Base-by-base conservation (phyloP, 2,329 filamentous ascomycete species). In the Apiospora aurea region DNA sequence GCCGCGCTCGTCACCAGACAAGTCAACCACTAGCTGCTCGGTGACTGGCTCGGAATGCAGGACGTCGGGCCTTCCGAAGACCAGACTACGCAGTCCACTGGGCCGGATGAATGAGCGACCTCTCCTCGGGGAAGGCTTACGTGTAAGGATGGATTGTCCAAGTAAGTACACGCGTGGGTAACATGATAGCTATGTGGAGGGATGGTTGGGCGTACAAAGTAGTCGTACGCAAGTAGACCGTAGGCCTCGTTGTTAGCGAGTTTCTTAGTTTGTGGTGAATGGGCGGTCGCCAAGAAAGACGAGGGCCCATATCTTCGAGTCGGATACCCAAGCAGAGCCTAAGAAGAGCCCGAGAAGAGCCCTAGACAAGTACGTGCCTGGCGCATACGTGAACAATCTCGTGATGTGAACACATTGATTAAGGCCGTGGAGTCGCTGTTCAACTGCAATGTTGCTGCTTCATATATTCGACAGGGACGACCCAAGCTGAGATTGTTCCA, bases 331-430 rank as follows among this genome's bases (percentile, higher is more conserved):
- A 13, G 8, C 8, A 43, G 41, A 43, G 41, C 13, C 41, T 2
- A 43, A 14, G 8, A 14, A 8, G 41, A 43, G 41, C 41, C 18
- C 46, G n/a, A 38, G 26, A 21, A 38, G 34, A 5, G 5, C 11
- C 21, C 38, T 43, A 24, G 2, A 38, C 34, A 38, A 38, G 34
- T 38, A 29, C 26, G 44, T 38, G n/a, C 24, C 44, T 68, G 66
- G 41, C 24, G 66, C 66, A 68, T 68, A 44, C 18, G 18, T 18
- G 24, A 13, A 64, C 18, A 64, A 64, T 47, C 44, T 68, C 66
- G 66, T 68, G 44, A 68, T 47, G 66, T 41, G 66, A 46, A 64
- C 57, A 64, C 66, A 41, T 68, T 34, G 14, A 46, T 29, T 29
- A 47, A 14, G n/a, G 43, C 26, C 66, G 66, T 68, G 66, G 24